These are phyloP conservation scores for Cenchrus americanus DNA, from an alignment of 176 grass and related monocot genomes.

Conservation along the genomic window DNA sequence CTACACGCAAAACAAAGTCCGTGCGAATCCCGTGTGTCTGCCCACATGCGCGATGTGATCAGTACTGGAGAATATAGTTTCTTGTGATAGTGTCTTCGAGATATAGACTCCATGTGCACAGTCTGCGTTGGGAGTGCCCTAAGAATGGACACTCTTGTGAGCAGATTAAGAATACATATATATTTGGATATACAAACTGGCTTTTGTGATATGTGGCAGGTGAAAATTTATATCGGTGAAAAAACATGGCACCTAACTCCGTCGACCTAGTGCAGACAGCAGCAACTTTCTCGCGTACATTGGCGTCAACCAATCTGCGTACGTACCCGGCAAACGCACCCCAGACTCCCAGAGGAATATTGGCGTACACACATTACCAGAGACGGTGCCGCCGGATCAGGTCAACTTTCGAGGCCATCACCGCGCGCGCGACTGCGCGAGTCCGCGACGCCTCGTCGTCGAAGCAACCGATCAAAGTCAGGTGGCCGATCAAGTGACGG, in stretches of 20 bases:
- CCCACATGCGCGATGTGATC: no score
- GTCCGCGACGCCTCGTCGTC: neutral
- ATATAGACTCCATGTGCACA: no score
- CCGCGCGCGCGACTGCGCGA: neutral
- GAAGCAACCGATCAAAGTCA: slow-evolving; percentile 4
- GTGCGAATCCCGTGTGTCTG: no score
- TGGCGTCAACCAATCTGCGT: neutral
- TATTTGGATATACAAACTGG: no score
- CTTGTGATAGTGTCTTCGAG: no score
- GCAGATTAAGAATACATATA: no score
- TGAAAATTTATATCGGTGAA: neutral
- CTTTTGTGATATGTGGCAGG: no score
- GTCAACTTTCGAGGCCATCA: slow-evolving; percentile 5
- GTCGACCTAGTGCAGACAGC: neutral
- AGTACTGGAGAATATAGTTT: no score
- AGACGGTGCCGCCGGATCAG: neutral
- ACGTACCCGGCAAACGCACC: neutral
- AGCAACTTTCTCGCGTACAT: neutral
- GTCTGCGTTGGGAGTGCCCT: no score
- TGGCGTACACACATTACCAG: neutral
- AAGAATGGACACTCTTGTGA: no score
- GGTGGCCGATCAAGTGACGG: no score
- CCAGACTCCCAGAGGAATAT: neutral
- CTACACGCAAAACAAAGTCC: no score
- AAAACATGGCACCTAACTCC: neutral